Evolutionary conservation across 768 basidiomycete species (phyloP).

Genomic region (Artomyces pyxidatus): DNA sequence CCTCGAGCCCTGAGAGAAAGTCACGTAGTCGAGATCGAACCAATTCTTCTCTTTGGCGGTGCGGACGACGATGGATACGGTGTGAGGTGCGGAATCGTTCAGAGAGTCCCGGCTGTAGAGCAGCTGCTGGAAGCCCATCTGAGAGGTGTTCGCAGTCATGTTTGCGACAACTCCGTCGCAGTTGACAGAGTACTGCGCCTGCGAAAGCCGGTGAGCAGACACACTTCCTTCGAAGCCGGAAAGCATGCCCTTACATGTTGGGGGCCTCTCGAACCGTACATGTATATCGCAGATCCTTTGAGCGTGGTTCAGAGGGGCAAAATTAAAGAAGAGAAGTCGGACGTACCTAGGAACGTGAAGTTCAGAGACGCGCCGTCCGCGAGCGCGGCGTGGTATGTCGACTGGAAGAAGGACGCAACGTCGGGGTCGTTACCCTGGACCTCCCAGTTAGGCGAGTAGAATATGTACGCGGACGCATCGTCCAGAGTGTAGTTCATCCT

Average conservation of each 20-base stretch:
- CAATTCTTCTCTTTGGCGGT: conserved; percentile 12
- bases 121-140: conserved; percentile 18
- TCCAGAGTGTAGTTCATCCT: conserved; percentile 24
- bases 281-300: conserved; percentile 13
- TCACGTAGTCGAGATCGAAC: conserved; percentile 25
- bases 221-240: neutral
- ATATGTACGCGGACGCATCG: conserved; percentile 20
- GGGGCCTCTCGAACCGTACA: conserved; percentile 24
- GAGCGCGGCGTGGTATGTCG: conserved; percentile 21
- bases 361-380: conserved; percentile 17
- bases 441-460: conserved; percentile 19
- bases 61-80: conserved; percentile 16
- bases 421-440: conserved; percentile 18
- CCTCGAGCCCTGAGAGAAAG: conserved; percentile 5
- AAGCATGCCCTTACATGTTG: conserved; percentile 18
- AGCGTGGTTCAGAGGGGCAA: neutral
- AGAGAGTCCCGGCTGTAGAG: conserved; percentile 17
- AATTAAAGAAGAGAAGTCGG: neutral
- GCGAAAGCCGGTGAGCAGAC: neutral
- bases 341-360: conserved; percentile 16
- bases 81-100: conserved; percentile 9
- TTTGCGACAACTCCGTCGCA: conserved; percentile 16
- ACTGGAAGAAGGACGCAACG: conserved; percentile 17
- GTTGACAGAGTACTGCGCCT: conserved; percentile 19
- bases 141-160: conserved; percentile 15